Conservation (phyloP, 352 stramenopile species). For the Nothophytophthora sp. region DNA sequence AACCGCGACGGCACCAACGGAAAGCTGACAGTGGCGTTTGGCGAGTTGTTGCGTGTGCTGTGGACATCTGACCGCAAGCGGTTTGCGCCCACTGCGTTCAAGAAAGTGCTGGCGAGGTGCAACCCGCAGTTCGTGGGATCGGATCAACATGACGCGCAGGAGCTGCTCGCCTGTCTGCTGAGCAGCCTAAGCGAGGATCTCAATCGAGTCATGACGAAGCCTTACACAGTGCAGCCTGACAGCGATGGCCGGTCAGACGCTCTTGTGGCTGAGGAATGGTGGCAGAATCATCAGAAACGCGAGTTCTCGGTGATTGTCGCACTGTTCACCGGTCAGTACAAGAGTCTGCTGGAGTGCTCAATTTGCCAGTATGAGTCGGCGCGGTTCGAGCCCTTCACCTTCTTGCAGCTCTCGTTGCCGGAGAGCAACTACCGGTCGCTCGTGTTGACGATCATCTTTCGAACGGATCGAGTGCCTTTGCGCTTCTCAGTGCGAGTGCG, state of each 20-base stretch:
- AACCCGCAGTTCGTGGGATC: constrained; percentile 95
- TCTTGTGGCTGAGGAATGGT: constrained; percentile 99
- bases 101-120: constrained; percentile 90
- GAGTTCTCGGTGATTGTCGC: constrained; percentile 98
- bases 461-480: constrained; percentile 66
- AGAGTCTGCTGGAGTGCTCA: constrained; percentile 96
- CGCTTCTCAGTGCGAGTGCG: constrained; percentile 74
- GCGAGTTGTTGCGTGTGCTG: constrained; percentile 92
- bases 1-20: constrained; percentile 95
- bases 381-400: constrained; percentile 94
- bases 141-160: constrained; percentile 96
- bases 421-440: constrained; percentile 79
- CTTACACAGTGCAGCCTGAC: constrained; percentile 96
- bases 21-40: constrained; percentile 94
- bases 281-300: constrained; percentile 97
- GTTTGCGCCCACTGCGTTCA: constrained; percentile 90
- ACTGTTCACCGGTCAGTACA: constrained; percentile 99
- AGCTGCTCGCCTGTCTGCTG: constrained; percentile 95
- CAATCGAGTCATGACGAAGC: constrained; percentile 96
- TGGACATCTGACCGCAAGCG: constrained; percentile 86
- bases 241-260: constrained; percentile 95
- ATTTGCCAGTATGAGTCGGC: constrained; percentile 94
- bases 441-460: constrained; percentile 84
- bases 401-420: constrained; percentile 80
- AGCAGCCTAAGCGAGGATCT: constrained; percentile 98